These are phyloP conservation scores for Trichosporon sp. DNA, from an alignment of 1,284 basidiomycete genomes.

Conservation along the genomic window DNA sequence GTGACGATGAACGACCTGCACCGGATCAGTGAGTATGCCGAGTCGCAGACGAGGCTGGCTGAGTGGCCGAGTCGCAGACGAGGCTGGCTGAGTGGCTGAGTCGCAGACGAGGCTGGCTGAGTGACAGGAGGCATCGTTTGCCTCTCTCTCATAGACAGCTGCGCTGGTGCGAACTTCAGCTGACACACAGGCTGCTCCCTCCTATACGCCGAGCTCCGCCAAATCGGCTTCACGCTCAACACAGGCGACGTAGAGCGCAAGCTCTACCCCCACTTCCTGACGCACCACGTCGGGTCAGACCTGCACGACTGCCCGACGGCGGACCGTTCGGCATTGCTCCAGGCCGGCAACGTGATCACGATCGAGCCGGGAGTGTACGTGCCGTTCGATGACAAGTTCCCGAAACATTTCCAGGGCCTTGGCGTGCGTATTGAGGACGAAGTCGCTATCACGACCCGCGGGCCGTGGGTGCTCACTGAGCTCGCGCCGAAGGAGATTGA, in stretches of 20 bases:
- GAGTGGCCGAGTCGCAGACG: too few species aligned
- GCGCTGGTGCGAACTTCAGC: background rate
- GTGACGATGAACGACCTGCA: constrained; percentile 74
- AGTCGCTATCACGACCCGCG: constrained; percentile 65
- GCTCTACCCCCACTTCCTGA: constrained; percentile 78
- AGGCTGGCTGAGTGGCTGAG: too few species aligned
- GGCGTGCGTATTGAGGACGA: constrained; percentile 91
- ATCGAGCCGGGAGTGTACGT: constrained; percentile 61
- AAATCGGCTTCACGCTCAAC: constrained; percentile 70
- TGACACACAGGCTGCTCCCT: constrained; percentile 56
- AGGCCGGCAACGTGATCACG: constrained; percentile 79
- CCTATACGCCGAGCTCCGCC: constrained; percentile 66
- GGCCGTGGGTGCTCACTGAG: constrained; percentile 65
- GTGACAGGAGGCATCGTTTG: too few species aligned
- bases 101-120: too few species aligned
- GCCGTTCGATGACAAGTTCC: constrained; percentile 67
- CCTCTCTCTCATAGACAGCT: background rate
- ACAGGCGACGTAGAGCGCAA: constrained; percentile 67
- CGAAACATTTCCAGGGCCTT: constrained; percentile 77
- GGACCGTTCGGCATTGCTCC: constrained; percentile 50
- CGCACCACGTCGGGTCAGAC: constrained; percentile 51
- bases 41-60: too few species aligned
- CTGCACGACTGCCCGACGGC: constrained; percentile 51
- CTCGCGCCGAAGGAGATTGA: constrained; percentile 82
- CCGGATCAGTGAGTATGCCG: constrained; percentile 51